Evolutionary conservation across 495 filamentous ascomycete species (phyloP).

Genomic region (Aspergillus ostianus): DNA sequence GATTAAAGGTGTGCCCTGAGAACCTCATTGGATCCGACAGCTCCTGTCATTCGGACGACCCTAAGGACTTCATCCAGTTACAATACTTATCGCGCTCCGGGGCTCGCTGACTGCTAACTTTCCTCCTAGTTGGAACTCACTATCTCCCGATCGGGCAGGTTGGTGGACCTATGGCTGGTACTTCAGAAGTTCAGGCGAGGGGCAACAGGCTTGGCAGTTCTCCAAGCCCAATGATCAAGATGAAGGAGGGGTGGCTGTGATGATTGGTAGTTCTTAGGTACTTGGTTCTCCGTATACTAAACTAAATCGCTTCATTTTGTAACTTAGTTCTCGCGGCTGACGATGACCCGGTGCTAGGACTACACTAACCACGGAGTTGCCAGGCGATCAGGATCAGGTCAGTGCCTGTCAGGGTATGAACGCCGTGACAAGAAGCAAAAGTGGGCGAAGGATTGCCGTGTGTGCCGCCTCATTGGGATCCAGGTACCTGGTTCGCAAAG

Average conservation of each 20-base stretch:
- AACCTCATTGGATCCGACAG: neutral
- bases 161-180: neutral
- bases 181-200: neutral
- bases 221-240: neutral
- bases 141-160: neutral
- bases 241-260: neutral
- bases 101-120: neutral
- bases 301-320: too few species aligned
- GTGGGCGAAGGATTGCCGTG: neutral
- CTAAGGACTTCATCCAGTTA: neutral
- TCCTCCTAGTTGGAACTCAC: slow-evolving; percentile 5
- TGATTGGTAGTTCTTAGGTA: neutral
- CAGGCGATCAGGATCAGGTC: neutral
- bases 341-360: too few species aligned
- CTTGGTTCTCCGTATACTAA: too few species aligned
- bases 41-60: neutral
- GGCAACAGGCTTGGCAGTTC: neutral
- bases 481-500: neutral
- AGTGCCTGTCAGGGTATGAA: neutral
- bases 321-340: neutral
- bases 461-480: neutral
- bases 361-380: neutral
- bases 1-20: neutral
- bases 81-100: neutral
- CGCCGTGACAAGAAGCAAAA: neutral